phyloP scores from a whole-genome alignment of 2,329 filamentous ascomycete genomes.

The Penicillium sp. region DNA sequence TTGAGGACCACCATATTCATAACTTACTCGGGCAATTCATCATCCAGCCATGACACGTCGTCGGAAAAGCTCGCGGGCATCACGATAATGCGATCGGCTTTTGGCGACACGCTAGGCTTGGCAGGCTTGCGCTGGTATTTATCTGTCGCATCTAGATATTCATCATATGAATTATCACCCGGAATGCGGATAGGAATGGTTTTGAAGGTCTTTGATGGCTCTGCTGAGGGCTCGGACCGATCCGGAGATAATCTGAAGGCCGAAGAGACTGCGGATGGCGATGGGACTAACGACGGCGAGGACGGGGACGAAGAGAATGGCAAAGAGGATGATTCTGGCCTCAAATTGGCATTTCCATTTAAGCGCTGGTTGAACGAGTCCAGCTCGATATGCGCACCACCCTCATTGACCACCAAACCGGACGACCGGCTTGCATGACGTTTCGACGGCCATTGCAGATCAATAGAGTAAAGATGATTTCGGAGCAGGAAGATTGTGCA shows the following conservation, averaged over 20 bases:
- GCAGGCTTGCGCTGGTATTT: neutral
- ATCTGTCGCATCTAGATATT: neutral
- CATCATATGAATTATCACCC: neutral
- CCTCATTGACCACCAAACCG: conserved; percentile 8
- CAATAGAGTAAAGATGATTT: conserved; percentile 15
- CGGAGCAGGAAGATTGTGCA: conserved; percentile 17
- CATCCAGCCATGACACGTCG: conserved; percentile 41
- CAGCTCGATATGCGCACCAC: conserved; percentile 17
- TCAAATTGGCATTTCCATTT: neutral
- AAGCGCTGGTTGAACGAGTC: conserved; percentile 10
- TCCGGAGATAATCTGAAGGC: conserved; percentile 7
- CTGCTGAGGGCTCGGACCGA: conserved; percentile 16
- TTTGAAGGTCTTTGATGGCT: conserved; percentile 1
- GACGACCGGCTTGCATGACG: neutral
- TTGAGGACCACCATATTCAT: neutral
- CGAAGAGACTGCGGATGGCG: conserved; percentile 5
- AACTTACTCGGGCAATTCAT: conserved; percentile 41
- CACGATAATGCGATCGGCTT: conserved; percentile 33
- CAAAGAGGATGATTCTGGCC: neutral
- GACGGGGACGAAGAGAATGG: neutral
- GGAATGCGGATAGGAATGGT: neutral
- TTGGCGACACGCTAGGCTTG: conserved; percentile 15
- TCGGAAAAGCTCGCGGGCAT: conserved; percentile 40
- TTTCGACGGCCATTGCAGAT: conserved; percentile 10
- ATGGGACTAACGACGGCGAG: neutral